Conservation (phyloP, 1,284 basidiomycete genomes). For the Sporisorium graminicola region DNA sequence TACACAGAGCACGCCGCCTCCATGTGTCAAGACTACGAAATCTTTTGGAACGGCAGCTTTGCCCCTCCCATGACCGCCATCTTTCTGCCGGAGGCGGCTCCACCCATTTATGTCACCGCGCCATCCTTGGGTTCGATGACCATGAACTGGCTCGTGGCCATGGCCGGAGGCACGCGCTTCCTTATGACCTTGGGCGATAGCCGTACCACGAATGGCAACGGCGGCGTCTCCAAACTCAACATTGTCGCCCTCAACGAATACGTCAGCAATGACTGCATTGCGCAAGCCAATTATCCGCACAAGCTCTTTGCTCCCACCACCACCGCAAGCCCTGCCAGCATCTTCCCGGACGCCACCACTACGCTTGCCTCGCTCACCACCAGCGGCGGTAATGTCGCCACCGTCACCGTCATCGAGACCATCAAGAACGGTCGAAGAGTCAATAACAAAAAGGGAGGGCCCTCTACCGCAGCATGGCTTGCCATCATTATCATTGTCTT, state of each 20-base stretch:
- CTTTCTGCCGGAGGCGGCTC: slow-evolving; percentile 44
- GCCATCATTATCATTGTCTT: slow-evolving; percentile 38
- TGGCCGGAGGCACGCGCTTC: slow-evolving; percentile 45
- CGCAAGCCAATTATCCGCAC: slow-evolving; percentile 12
- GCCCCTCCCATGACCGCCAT: slow-evolving; percentile 33
- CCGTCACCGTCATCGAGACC: slow-evolving; percentile 48
- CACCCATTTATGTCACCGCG: slow-evolving; percentile 44
- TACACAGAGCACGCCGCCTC: slow-evolving; percentile 31
- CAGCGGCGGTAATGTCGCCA: slow-evolving; percentile 33
- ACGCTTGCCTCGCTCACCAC: slow-evolving; percentile 49
- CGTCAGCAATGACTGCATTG: slow-evolving; percentile 32
- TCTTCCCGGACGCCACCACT: slow-evolving; percentile 51
- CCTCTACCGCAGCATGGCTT: slow-evolving; percentile 23
- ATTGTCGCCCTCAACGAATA: slow-evolving; percentile 49
- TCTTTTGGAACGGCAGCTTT: slow-evolving; percentile 45
- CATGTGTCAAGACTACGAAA: slow-evolving; percentile 37
- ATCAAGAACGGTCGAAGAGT: slow-evolving; percentile 38
- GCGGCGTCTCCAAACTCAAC: slow-evolving; percentile 50
- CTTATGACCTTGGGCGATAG: slow-evolving; percentile 48
- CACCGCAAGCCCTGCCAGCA: slow-evolving; percentile 27
- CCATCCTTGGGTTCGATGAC: slow-evolving; percentile 5
- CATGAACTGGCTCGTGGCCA: slow-evolving; percentile 38
- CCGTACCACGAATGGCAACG: slow-evolving; percentile 17
- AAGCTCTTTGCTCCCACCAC: slow-evolving; percentile 33
- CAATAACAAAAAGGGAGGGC: slow-evolving; percentile 10